Evolutionary conservation across 768 basidiomycete genomes (phyloP).

Genomic region (Lentinula edodes): DNA sequence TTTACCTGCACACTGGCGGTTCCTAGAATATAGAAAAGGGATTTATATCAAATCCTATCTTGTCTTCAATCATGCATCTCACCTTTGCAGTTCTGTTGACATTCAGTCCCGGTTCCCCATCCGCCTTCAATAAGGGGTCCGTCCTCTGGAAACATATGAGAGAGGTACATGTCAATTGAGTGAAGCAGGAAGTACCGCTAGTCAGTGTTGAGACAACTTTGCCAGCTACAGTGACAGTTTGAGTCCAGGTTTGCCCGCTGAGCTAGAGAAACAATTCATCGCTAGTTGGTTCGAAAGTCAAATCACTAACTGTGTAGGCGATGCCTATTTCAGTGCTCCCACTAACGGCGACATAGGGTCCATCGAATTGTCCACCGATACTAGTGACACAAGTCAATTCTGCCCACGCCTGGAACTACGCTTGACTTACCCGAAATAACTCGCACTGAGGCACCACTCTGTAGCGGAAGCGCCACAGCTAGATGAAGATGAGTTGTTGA

Average conservation of each 20-base stretch:
- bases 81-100: conserved; percentile 8
- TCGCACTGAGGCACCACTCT: conserved; percentile 6
- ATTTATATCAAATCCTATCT: not conserved
- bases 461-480: not conserved
- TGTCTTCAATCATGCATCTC: not conserved
- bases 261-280: not conserved
- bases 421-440: conserved; percentile 4
- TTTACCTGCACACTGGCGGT: not conserved
- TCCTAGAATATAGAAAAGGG: not conserved
- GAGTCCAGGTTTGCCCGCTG: conserved; percentile 6
- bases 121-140: conserved; percentile 9
- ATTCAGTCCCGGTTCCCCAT: conserved; percentile 12
- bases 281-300: not conserved
- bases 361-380: not conserved
- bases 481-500: not conserved
- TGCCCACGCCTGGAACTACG: not conserved
- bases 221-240: conserved; percentile 7
- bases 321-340: conserved; percentile 6
- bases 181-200: not conserved
- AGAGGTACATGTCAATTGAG: not conserved
- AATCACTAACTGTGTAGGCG: not conserved
- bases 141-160: conserved; percentile 1
- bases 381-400: not conserved
- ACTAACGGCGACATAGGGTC: not conserved
- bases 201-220: conserved; percentile 7